A percentile compares a stretch with the other conserved stretches of the same genome.
These are phyloP conservation scores for Clavulina sp. DNA, from an alignment of 768 basidiomycete species.

Conservation along the genomic window DNA sequence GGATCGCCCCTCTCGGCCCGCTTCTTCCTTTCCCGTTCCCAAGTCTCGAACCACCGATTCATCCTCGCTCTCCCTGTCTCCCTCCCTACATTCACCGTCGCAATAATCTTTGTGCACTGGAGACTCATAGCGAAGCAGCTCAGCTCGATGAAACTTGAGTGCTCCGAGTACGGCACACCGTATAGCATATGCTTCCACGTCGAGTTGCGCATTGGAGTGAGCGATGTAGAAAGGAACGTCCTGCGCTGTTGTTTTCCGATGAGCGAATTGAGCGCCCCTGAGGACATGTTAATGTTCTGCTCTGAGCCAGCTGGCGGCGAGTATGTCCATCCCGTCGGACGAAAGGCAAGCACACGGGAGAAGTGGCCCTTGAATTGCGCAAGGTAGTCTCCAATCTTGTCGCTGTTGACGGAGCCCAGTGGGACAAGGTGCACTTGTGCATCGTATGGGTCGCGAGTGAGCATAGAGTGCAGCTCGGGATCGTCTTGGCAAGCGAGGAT, in stretches of 20 bases:
- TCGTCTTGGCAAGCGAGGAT: conserved; percentile 77
- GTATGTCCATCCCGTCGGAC: conserved; percentile 95
- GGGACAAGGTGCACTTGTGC: conserved; percentile 80
- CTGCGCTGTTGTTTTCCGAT: conserved; percentile 48
- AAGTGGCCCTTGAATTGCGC: conserved; percentile 57
- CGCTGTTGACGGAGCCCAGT: conserved; percentile 52
- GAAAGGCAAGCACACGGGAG: conserved; percentile 56
- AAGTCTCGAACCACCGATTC: conserved; percentile 73
- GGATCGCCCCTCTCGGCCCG: conserved; percentile 18
- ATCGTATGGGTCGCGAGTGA: conserved; percentile 57
- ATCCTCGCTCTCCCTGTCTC: conserved; percentile 65
- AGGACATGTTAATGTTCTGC: not conserved
- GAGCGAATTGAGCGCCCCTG: conserved; percentile 38
- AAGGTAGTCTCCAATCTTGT: conserved; percentile 61
- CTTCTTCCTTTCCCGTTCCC: conserved; percentile 67
- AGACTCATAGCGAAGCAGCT: conserved; percentile 89
- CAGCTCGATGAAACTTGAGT: conserved; percentile 88
- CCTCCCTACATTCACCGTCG: conserved; percentile 81
- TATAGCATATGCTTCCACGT: conserved; percentile 52
- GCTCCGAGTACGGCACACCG: conserved; percentile 74
- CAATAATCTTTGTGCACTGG: conserved; percentile 76
- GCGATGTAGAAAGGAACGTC: conserved; percentile 49
- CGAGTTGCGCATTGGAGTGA: conserved; percentile 55
- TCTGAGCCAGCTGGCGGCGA: conserved; percentile 18
- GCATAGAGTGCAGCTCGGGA: conserved; percentile 55